Evolutionary conservation across 2,329 filamentous ascomycete genomes (phyloP).

Genomic region (Huntiella bhutanensis): DNA sequence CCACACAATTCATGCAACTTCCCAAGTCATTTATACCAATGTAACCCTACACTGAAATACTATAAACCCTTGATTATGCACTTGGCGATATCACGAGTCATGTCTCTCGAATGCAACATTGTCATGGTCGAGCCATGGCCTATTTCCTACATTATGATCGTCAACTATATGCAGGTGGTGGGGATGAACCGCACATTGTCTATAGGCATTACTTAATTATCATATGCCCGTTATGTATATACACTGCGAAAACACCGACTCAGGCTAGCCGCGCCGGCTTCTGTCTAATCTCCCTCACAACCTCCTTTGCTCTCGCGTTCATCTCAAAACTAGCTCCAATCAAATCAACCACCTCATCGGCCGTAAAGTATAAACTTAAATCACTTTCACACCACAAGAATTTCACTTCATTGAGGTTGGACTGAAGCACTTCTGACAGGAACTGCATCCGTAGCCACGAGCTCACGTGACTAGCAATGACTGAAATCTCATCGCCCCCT

Average conservation of each 20-base stretch:
- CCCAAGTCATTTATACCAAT: no score
- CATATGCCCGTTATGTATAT: not conserved
- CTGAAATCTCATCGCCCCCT: slow-evolving; percentile 25
- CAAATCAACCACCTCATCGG: slow-evolving; percentile 41
- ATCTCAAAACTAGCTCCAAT: slow-evolving; percentile 46
- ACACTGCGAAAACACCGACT: not conserved
- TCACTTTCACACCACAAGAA: slow-evolving; percentile 48
- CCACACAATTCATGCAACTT: no score
- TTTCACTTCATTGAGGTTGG: slow-evolving; percentile 43
- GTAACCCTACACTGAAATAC: no score
- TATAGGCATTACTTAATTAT: no score
- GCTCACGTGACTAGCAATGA: slow-evolving; percentile 40
- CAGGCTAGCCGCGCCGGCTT: slow-evolving; percentile 23
- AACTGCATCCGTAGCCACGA: slow-evolving; percentile 47
- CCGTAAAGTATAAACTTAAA: slow-evolving; percentile 42
- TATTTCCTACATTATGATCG: no score
- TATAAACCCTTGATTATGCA: no score
- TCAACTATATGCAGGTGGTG: no score
- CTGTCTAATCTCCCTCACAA: slow-evolving; percentile 37
- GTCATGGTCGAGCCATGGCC: no score
- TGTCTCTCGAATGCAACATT: no score
- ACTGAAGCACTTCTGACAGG: slow-evolving; percentile 44
- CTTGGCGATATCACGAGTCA: no score
- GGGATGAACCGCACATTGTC: no score
- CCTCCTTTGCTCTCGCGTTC: slow-evolving; percentile 37